Percentiles rank a stretch among this genome's conserved stretches.
These are phyloP conservation scores for Fusarium proliferatum DNA, from an alignment of 2,329 filamentous ascomycete genomes.

Conservation along the genomic window DNA sequence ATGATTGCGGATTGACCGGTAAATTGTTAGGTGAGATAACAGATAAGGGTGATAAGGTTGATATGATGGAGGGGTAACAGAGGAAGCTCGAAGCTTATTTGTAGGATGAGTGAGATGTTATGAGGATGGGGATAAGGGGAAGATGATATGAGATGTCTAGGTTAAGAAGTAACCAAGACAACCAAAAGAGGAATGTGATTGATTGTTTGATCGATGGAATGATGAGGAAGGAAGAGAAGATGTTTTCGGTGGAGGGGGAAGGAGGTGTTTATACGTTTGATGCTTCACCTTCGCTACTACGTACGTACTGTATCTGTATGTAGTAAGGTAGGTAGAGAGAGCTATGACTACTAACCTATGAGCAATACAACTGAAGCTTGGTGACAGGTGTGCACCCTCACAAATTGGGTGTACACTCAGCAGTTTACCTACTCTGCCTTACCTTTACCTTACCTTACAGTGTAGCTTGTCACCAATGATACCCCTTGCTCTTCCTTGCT, in stretches of 20 bases:
- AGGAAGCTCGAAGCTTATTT: conserved; percentile 23
- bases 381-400: conserved; percentile 1
- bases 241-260: conserved; percentile 28
- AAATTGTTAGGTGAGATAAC: not conserved
- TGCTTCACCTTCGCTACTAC: conserved; percentile 1
- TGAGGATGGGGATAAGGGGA: not conserved
- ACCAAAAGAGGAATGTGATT: conserved; percentile 35
- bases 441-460: not conserved
- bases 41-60: conserved; percentile 1
- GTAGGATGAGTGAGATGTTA: conserved; percentile 4
- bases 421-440: not conserved
- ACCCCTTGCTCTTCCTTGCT: conserved; percentile 5
- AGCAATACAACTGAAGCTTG: conserved; percentile 6
- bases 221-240: conserved; percentile 34
- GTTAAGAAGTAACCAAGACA: conserved; percentile 33
- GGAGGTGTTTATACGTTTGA: conserved; percentile 41
- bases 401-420: conserved; percentile 18
- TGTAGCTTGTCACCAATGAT: not conserved
- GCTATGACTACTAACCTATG: not conserved
- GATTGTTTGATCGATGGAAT: conserved; percentile 34
- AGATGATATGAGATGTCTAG: conserved; percentile 16
- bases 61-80: conserved; percentile 5
- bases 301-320: not conserved
- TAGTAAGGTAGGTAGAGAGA: not conserved
- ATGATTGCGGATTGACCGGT: conserved; percentile 25